Conservation (phyloP, 495 filamentous ascomycete genomes). For the Penicillium samsonianum region DNA sequence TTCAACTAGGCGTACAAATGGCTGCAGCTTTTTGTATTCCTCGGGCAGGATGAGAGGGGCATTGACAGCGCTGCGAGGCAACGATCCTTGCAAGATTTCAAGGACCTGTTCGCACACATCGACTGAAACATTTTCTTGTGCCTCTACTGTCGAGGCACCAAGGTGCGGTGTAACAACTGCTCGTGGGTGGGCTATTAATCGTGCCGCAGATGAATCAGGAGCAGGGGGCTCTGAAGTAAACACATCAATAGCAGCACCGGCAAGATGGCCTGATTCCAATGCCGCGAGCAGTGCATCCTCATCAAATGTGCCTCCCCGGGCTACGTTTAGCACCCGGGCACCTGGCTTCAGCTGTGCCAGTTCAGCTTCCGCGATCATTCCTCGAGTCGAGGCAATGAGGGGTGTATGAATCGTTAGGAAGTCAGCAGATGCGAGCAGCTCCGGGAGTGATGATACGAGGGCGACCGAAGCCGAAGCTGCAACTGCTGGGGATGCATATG, state of each 20-base stretch:
- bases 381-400: slow-evolving; percentile 66
- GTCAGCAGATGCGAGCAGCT: slow-evolving; percentile 62
- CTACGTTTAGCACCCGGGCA: slow-evolving; percentile 68
- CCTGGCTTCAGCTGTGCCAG: slow-evolving; percentile 67
- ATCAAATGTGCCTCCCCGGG: slow-evolving; percentile 73
- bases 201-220: slow-evolving; percentile 50
- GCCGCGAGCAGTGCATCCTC: slow-evolving; percentile 68
- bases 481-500: slow-evolving; percentile 63
- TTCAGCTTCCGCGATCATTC: slow-evolving; percentile 62
- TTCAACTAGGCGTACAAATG: slow-evolving; percentile 67
- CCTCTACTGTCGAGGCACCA: slow-evolving; percentile 72
- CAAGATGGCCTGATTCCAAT: slow-evolving; percentile 65
- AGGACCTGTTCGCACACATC: slow-evolving; percentile 76
- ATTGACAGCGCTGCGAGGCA: slow-evolving; percentile 71
- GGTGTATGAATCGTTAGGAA: slow-evolving; percentile 78
- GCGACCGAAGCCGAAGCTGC: slow-evolving; percentile 59
- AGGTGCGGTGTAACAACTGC: slow-evolving; percentile 73
- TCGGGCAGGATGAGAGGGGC: slow-evolving; percentile 72
- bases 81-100: slow-evolving; percentile 61
- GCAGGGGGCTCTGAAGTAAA: slow-evolving; percentile 68
- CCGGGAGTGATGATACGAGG: slow-evolving; percentile 51
- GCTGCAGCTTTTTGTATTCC: slow-evolving; percentile 68
- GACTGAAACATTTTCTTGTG: slow-evolving; percentile 72
- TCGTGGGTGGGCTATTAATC: slow-evolving; percentile 59
- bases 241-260: slow-evolving; percentile 73